Evolutionary conservation across 2,329 filamentous ascomycete species (phyloP).

Genomic region (Trichophyton simii): DNA sequence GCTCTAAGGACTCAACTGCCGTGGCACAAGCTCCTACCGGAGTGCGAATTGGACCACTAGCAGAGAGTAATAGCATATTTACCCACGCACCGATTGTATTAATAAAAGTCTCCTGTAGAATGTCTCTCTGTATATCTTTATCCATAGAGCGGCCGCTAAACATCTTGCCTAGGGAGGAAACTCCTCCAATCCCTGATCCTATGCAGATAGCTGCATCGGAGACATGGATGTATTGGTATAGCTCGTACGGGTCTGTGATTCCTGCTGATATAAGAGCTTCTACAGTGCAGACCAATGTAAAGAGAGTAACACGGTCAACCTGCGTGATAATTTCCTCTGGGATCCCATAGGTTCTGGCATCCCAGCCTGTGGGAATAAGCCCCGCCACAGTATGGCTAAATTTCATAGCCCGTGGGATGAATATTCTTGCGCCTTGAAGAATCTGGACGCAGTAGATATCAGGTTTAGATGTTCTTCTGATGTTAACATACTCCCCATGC

Average conservation of each 20-base stretch:
- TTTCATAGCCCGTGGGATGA: constrained; percentile 22
- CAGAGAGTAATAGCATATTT: constrained; percentile 33
- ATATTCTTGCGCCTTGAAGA: constrained; percentile 21
- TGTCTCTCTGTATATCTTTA: constrained; percentile 22
- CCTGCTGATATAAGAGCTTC: constrained; percentile 27
- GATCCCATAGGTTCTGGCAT: constrained; percentile 25
- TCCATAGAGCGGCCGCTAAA: constrained; percentile 23
- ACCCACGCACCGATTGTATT: constrained; percentile 29
- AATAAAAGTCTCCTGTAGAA: constrained; percentile 26
- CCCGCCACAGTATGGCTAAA: constrained; percentile 22
- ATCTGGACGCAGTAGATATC: constrained; percentile 9
- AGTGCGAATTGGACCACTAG: constrained; percentile 25
- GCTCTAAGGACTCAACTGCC: constrained; percentile 26
- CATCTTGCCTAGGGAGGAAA: constrained; percentile 19
- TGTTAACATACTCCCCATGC: constrained; percentile 23
- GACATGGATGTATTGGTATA: constrained; percentile 25
- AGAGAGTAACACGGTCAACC: constrained; percentile 26
- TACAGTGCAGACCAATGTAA: constrained; percentile 20
- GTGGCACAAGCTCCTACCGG: constrained; percentile 31
- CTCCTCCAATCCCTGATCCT: constrained; percentile 23
- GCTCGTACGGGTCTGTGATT: constrained; percentile 22
- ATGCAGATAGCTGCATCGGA: constrained; percentile 27
- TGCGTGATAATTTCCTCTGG: constrained; percentile 26
- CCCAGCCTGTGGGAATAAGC: constrained; percentile 28
- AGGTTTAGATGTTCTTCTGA: constrained; percentile 6